phyloP scores from a whole-genome alignment of 129 eudicot genomes.

The Rutidosis leptorrhynchoides region DNA sequence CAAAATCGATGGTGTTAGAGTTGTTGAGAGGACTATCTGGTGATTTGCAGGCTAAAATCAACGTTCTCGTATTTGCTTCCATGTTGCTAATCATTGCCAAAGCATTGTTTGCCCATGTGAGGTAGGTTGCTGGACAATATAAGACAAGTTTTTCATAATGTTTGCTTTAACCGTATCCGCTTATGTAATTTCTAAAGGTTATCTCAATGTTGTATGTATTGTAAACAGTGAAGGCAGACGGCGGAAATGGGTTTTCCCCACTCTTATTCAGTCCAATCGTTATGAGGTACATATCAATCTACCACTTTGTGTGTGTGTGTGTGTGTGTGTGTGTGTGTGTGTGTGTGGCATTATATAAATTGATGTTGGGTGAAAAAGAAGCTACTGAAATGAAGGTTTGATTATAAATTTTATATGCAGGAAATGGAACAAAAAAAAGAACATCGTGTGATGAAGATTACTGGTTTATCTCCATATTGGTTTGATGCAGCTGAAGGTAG shows the following conservation, averaged over 20 bases:
- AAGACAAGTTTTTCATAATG: slow-evolving; percentile 6
- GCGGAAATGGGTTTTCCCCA: slow-evolving; percentile 94
- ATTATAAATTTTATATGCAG: slow-evolving; percentile 36
- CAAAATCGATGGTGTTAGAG: slow-evolving; percentile 68
- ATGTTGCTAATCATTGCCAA: slow-evolving; percentile 89
- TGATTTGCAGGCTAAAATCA: slow-evolving; percentile 69
- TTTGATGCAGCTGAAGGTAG: slow-evolving; percentile 84
- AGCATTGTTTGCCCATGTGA: slow-evolving; percentile 86
- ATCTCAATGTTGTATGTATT: neutral
- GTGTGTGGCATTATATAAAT: slow-evolving; percentile 9
- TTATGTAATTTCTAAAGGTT: neutral
- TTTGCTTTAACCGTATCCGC: slow-evolving; percentile 1
- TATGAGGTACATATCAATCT: slow-evolving; percentile 46
- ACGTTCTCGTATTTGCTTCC: slow-evolving; percentile 80
- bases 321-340: neutral
- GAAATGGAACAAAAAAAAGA: slow-evolving; percentile 28
- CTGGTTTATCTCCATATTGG: slow-evolving; percentile 92
- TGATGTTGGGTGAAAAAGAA: neutral
- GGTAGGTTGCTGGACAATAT: slow-evolving; percentile 37
- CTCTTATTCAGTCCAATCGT: slow-evolving; percentile 44
- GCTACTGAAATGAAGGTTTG: slow-evolving; percentile 4
- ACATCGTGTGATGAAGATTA: slow-evolving; percentile 62
- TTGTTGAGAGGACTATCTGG: slow-evolving; percentile 72
- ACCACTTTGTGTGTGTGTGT: neutral
- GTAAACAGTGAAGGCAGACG: slow-evolving; percentile 88